Conservation (phyloP, 768 basidiomycete species). For the Kondoa subrosea region DNA sequence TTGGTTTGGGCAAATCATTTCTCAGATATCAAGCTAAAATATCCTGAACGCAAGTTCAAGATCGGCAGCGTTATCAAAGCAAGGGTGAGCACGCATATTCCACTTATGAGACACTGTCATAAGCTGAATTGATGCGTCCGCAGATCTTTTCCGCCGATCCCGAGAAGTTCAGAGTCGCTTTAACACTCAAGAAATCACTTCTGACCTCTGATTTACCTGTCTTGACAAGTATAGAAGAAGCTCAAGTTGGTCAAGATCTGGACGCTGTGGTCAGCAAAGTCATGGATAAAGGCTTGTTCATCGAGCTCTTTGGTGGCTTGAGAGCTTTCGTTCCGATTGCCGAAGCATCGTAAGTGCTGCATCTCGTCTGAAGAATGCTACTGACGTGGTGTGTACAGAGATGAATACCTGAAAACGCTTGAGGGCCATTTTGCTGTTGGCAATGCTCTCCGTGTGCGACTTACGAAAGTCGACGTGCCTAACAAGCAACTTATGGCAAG, state of each 20-base stretch:
- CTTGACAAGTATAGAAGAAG: slow-evolving; percentile 49
- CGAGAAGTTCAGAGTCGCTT: slow-evolving; percentile 56
- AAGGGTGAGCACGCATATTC: slow-evolving; percentile 42
- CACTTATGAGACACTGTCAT: background rate
- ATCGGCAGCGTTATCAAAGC: slow-evolving; percentile 66
- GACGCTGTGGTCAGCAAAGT: slow-evolving; percentile 71
- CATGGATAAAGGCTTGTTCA: slow-evolving; percentile 58
- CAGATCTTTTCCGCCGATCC: slow-evolving; percentile 71
- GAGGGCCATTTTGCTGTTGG: slow-evolving; percentile 54
- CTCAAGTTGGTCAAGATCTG: slow-evolving; percentile 50
- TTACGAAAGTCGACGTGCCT: slow-evolving; percentile 48
- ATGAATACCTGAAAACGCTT: slow-evolving; percentile 37
- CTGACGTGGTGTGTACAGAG: slow-evolving; percentile 38
- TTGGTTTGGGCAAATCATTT: slow-evolving; percentile 89
- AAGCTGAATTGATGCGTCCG: slow-evolving; percentile 7
- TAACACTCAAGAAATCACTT: slow-evolving; percentile 83
- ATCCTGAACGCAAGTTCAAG: slow-evolving; percentile 82
- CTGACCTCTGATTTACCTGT: slow-evolving; percentile 62
- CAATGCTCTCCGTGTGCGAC: slow-evolving; percentile 66
- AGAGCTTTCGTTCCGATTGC: slow-evolving; percentile 61
- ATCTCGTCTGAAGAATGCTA: background rate
- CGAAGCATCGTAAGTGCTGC: slow-evolving; percentile 51
- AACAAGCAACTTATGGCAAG: slow-evolving; percentile 59
- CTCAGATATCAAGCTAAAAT: slow-evolving; percentile 77
- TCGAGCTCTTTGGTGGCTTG: slow-evolving; percentile 80